These are phyloP conservation scores for Purshia tridentata DNA, from an alignment of 306 rosid species.

Conservation along the genomic window DNA sequence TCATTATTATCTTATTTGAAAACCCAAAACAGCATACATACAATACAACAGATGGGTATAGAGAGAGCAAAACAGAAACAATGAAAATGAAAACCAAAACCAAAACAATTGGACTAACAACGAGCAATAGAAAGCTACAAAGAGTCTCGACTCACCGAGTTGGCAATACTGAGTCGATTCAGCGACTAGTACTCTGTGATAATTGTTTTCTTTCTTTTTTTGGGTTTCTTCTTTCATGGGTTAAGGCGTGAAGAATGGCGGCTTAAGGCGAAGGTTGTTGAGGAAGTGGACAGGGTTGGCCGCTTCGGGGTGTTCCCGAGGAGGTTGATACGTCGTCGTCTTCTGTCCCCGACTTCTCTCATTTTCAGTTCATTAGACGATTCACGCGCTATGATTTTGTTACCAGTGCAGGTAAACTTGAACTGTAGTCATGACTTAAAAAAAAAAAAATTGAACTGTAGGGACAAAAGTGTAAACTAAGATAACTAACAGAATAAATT, in stretches of 20 bases:
- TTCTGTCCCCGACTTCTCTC: neutral
- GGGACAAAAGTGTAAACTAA: too few species aligned
- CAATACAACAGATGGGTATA: neutral
- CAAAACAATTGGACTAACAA: neutral
- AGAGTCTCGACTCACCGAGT: slow-evolving; percentile 15
- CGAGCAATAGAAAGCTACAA: neutral
- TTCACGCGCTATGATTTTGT: neutral
- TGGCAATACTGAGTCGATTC: slow-evolving; percentile 6
- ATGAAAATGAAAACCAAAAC: neutral
- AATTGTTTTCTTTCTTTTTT: neutral
- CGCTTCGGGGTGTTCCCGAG: slow-evolving; percentile 1
- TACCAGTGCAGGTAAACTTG: too few species aligned
- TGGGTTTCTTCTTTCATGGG: neutral
- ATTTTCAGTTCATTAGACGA: neutral
- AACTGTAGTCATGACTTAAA: too few species aligned
- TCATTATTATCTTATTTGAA: neutral
- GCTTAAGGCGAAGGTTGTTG: neutral
- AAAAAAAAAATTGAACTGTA: too few species aligned
- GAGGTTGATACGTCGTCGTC: slow-evolving; percentile 17
- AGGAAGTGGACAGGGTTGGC: neutral
- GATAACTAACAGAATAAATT: too few species aligned
- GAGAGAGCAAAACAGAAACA: too few species aligned
- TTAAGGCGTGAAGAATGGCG: too few species aligned
- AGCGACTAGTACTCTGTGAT: neutral
- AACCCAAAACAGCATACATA: neutral